Percentiles rank a stretch among this genome's conserved stretches.
These are phyloP conservation scores for Hippophae rhamnoides DNA, from an alignment of 306 rosid genomes.

Conservation along the genomic window DNA sequence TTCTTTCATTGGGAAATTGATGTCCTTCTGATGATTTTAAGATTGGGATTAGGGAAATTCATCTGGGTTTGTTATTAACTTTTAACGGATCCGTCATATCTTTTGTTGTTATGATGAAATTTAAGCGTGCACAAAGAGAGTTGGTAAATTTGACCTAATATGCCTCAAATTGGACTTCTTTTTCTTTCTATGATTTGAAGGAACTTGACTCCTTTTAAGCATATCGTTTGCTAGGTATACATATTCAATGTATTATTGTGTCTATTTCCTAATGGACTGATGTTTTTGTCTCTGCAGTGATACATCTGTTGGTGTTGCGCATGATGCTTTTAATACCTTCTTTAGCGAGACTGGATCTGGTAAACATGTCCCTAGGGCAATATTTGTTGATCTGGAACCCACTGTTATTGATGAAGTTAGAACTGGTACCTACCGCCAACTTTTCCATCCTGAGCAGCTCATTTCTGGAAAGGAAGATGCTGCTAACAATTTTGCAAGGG, in stretches of 20 bases:
- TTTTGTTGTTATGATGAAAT: neutral
- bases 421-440: constrained; percentile 74
- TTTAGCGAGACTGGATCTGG: constrained; percentile 95
- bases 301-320: constrained; percentile 52
- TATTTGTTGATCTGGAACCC: constrained; percentile 90
- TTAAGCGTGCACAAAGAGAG: neutral
- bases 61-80: neutral
- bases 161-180: neutral
- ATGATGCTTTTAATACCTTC: constrained; percentile 95
- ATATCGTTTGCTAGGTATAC: neutral
- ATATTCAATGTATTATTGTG: too few species aligned
- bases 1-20: neutral
- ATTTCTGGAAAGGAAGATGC: constrained; percentile 99
- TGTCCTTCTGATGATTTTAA: neutral
- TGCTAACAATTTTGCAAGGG: constrained; percentile 94
- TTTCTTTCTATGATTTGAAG: neutral
- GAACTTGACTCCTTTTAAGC: neutral
- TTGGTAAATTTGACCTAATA: neutral
- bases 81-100: neutral
- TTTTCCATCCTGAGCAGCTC: constrained; percentile 92
- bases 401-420: constrained; percentile 94
- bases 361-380: constrained; percentile 90
- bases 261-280: constrained; percentile 4
- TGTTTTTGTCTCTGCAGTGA: constrained; percentile 41
- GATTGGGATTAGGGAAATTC: neutral